Conservation (phyloP, 2,329 filamentous ascomycete genomes). For the Xylariaceae sp. region DNA sequence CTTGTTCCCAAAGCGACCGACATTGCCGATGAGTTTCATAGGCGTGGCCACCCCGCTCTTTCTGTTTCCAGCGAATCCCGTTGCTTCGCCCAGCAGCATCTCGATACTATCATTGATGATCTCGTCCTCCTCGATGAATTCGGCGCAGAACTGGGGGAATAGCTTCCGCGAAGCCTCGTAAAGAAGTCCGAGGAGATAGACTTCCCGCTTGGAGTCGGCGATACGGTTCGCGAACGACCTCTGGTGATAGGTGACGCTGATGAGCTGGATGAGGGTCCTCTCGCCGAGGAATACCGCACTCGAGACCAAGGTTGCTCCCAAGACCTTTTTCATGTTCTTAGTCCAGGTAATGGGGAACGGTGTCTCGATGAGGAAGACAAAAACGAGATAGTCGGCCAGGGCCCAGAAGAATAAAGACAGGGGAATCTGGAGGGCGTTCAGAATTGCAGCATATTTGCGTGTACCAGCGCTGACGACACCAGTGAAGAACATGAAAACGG, state of each 20-base stretch:
- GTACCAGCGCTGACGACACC: slow-evolving; percentile 64
- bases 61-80: slow-evolving; percentile 32
- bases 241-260: slow-evolving; percentile 79
- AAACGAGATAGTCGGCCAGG: slow-evolving; percentile 54
- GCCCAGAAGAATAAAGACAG: slow-evolving; percentile 64
- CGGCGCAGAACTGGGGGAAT: slow-evolving; percentile 86
- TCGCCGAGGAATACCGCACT: slow-evolving; percentile 67
- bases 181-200: slow-evolving; percentile 72
- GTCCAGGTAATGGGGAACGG: slow-evolving; percentile 41
- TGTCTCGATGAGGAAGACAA: slow-evolving; percentile 44
- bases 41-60: slow-evolving; percentile 61
- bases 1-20: slow-evolving; percentile 82
- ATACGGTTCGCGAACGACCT: slow-evolving; percentile 77
- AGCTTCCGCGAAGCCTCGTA: slow-evolving; percentile 84
- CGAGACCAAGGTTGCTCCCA: slow-evolving; percentile 60
- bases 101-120: slow-evolving; percentile 81
- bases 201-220: slow-evolving; percentile 80
- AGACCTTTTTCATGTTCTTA: slow-evolving; percentile 52
- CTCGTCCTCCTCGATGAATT: slow-evolving; percentile 88
- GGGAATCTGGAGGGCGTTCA: slow-evolving; percentile 57
- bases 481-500: slow-evolving; percentile 59
- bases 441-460: slow-evolving; percentile 60
- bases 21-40: slow-evolving; percentile 67
- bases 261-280: slow-evolving; percentile 71
- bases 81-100: slow-evolving; percentile 53